A percentile compares a stretch with the other conserved stretches of the same genome.
phyloP scores from a whole-genome alignment of 2,329 filamentous ascomycete species.

The Dothideomycetidae sp. region DNA sequence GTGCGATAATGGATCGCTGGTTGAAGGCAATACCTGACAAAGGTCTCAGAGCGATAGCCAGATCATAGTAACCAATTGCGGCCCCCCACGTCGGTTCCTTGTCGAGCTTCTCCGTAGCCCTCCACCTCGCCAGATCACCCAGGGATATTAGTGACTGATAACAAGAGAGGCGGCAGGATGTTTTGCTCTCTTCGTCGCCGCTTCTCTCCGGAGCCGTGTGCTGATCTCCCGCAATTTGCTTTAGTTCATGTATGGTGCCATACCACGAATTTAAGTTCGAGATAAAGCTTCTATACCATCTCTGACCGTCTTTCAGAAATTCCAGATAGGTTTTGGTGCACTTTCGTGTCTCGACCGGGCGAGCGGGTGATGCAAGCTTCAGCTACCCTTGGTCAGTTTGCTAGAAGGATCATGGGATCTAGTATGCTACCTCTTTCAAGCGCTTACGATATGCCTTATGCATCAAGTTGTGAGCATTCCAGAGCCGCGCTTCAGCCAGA shows the following conservation, averaged over 20 bases:
- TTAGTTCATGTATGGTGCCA: slow-evolving; percentile 42
- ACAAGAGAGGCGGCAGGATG: slow-evolving; percentile 32
- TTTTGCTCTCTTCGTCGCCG: background rate
- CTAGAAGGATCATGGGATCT: too few relatives aligned
- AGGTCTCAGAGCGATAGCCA: slow-evolving; percentile 68
- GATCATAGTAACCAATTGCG: slow-evolving; percentile 68
- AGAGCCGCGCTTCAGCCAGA: slow-evolving; percentile 57
- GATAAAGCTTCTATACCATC: slow-evolving; percentile 78
- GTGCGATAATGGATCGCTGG: slow-evolving; percentile 75
- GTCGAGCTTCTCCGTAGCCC: slow-evolving; percentile 54
- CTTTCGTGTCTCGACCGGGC: slow-evolving; percentile 54
- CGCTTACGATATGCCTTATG: slow-evolving; percentile 65
- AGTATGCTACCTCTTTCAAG: too few relatives aligned
- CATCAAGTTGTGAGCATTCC: slow-evolving; percentile 63
- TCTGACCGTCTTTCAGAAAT: slow-evolving; percentile 77
- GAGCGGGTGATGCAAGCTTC: slow-evolving; percentile 29
- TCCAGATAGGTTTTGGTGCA: slow-evolving; percentile 66
- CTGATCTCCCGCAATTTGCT: slow-evolving; percentile 36
- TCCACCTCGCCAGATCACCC: slow-evolving; percentile 81
- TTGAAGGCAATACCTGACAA: slow-evolving; percentile 72
- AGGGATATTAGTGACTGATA: slow-evolving; percentile 73
- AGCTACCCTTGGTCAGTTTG: too few relatives aligned
- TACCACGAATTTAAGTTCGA: slow-evolving; percentile 54
- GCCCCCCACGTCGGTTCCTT: slow-evolving; percentile 65
- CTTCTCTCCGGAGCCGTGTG: background rate